Evolutionary conservation across 805 yeast genomes (phyloP).

Genomic region (Blastobotrys mokoenaii): DNA sequence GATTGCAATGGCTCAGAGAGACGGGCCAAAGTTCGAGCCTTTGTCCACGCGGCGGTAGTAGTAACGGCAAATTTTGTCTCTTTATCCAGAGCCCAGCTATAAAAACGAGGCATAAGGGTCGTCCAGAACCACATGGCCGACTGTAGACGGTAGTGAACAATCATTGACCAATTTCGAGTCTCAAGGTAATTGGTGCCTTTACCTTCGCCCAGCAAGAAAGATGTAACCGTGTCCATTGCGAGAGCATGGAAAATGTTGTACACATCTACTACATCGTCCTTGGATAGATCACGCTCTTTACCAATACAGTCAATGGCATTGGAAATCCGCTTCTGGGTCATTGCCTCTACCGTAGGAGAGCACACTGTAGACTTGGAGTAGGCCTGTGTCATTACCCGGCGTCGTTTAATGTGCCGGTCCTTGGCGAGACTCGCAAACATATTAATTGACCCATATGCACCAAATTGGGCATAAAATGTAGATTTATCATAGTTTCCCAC

Average conservation of each 20-base stretch:
- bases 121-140: constrained; percentile 62
- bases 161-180: constrained; percentile 33
- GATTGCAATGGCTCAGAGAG: constrained; percentile 15
- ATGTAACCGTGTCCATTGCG: constrained; percentile 63
- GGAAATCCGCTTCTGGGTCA: constrained; percentile 29
- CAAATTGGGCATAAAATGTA: constrained; percentile 49
- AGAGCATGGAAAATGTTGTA: constrained; percentile 57
- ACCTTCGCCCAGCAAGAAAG: constrained; percentile 48
- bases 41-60: constrained; percentile 39
- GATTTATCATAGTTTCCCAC: constrained; percentile 48
- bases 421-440: constrained; percentile 50
- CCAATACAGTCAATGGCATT: constrained; percentile 23
- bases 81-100: constrained; percentile 40
- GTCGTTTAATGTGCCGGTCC: constrained; percentile 37
- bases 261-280: constrained; percentile 39
- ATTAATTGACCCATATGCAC: constrained; percentile 48
- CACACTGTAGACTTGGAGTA: constrained; percentile 39
- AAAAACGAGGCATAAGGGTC: constrained; percentile 47
- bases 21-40: constrained; percentile 24
- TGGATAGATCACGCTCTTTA: constrained; percentile 9
- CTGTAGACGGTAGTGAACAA: constrained; percentile 39
- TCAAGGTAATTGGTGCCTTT: constrained; percentile 33
- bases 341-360: constrained; percentile 26
- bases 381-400: constrained; percentile 34
- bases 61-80: constrained; percentile 32